phyloP scores from a whole-genome alignment of 208 protist genomes.

The Tritrichomonas musculus region DNA sequence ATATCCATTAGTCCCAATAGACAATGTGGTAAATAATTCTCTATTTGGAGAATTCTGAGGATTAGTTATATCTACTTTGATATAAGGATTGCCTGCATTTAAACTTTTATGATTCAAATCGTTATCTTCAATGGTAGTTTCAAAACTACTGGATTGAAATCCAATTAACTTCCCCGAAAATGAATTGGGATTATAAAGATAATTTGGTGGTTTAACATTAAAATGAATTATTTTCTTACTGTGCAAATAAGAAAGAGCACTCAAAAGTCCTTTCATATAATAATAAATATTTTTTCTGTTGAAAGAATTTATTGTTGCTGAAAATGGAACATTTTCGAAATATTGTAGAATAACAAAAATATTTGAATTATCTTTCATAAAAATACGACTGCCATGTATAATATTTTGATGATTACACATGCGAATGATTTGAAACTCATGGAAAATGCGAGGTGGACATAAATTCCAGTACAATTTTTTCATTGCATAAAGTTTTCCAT shows the following conservation, averaged over 20 bases:
- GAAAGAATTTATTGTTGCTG: background rate
- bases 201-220: slow-evolving; percentile 32
- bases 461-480: background rate
- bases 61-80: background rate
- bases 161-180: background rate
- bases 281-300: background rate
- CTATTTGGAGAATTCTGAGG: background rate
- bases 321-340: background rate
- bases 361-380: background rate
- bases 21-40: background rate
- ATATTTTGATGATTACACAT: background rate
- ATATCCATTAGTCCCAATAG: slow-evolving; percentile 22
- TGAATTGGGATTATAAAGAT: slow-evolving; percentile 22
- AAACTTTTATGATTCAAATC: background rate
- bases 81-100: background rate
- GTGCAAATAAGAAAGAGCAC: background rate
- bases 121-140: background rate
- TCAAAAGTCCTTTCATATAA: background rate
- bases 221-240: background rate
- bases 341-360: background rate
- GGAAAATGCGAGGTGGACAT: background rate
- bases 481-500: background rate
- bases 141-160: background rate
- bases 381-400: background rate
- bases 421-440: background rate